Percentiles rank a stretch among this genome's conserved stretches.
phyloP scores from a whole-genome alignment of 345 rosid genomes.

The Psidium guajava region DNA sequence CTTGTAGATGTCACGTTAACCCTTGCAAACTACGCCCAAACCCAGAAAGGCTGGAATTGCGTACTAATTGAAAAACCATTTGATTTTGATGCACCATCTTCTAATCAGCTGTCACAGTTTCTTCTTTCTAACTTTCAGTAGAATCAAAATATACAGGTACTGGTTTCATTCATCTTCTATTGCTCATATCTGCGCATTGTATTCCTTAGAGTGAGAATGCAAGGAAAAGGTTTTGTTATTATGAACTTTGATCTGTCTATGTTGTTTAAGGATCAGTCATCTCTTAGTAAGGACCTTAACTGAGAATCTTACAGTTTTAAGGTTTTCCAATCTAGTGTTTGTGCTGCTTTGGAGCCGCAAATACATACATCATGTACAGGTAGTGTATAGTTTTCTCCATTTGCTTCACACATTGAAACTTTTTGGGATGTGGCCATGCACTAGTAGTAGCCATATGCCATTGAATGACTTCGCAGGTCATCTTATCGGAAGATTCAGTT shows the following conservation, averaged over 20 bases:
- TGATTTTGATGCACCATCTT: slow-evolving; percentile 50
- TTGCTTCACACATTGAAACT: neutral
- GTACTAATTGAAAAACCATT: slow-evolving; percentile 74
- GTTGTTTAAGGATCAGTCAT: slow-evolving; percentile 58
- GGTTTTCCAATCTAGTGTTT: slow-evolving; percentile 69
- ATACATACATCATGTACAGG: slow-evolving; percentile 57
- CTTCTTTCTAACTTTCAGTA: slow-evolving; percentile 59
- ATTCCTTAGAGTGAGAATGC: neutral
- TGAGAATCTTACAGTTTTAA: slow-evolving; percentile 63
- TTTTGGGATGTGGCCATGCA: neutral
- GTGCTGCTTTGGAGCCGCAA: slow-evolving; percentile 71
- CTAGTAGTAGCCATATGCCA: neutral
- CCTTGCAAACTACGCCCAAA: slow-evolving; percentile 47
- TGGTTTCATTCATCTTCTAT: neutral
- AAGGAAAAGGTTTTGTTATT: neutral
- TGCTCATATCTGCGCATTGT: neutral
- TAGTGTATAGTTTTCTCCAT: slow-evolving; percentile 3
- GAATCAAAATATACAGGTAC: slow-evolving; percentile 61
- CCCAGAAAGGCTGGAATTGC: slow-evolving; percentile 62
- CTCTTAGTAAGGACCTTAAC: slow-evolving; percentile 65
- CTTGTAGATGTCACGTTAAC: slow-evolving; percentile 56
- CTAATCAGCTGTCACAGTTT: slow-evolving; percentile 36
- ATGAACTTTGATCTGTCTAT: neutral
- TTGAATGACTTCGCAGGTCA: slow-evolving; percentile 31
- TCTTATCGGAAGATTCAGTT: slow-evolving; percentile 47